Evolutionary conservation across 345 rosid species (phyloP).

Genomic region (Eucalyptus cloeziana): DNA sequence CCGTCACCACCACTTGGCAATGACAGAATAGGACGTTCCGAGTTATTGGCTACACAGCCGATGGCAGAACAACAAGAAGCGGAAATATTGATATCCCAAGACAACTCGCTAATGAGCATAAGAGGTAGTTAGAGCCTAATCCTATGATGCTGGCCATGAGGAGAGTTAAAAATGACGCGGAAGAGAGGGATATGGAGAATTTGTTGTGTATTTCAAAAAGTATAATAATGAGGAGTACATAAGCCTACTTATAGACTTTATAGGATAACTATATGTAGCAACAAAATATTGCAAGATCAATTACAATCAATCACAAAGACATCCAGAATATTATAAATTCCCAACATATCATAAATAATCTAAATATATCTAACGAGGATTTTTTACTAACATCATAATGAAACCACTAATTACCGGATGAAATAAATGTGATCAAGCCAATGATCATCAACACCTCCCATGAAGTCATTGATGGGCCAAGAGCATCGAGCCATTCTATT

Average conservation of each 20-base stretch:
- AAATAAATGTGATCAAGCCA: background rate
- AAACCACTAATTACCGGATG: accelerated
- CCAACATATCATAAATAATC: too few species aligned
- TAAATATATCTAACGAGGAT: background rate
- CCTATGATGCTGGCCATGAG: background rate
- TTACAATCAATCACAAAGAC: too few species aligned
- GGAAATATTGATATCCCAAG: background rate
- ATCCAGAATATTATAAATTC: too few species aligned
- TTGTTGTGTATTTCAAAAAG: too few species aligned
- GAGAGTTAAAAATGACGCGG: accelerated
- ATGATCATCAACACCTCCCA: background rate
- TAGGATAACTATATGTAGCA: too few species aligned
- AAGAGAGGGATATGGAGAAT: too few species aligned
- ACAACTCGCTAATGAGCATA: background rate
- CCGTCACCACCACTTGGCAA: accelerated
- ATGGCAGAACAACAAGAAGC: background rate
- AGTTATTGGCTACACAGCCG: background rate
- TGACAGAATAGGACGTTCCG: accelerated
- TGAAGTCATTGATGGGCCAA: background rate
- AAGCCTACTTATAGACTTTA: too few species aligned
- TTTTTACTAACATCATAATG: background rate
- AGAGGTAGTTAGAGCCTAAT: background rate
- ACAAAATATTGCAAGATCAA: too few species aligned
- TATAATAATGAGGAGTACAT: too few species aligned
- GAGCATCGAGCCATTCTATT: background rate